These are phyloP conservation scores for Marasmius tenuissimus DNA, from an alignment of 1,284 basidiomycete species.

Conservation along the genomic window DNA sequence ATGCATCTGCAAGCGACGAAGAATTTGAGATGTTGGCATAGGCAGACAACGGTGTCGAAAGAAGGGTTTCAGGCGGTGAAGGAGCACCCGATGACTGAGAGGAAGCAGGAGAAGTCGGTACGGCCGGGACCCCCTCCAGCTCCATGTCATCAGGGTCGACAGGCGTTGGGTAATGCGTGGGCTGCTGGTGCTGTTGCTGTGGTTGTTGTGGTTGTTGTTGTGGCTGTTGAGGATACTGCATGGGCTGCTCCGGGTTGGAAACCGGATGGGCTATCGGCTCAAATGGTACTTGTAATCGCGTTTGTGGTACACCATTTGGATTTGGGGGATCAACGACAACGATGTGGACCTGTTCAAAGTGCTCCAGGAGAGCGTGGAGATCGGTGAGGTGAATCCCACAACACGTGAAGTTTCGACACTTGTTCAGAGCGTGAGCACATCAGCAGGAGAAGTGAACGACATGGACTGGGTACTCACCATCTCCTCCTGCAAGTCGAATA, in stretches of 20 bases:
- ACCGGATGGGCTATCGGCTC: constrained; percentile 36
- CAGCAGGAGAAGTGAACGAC: constrained; percentile 9
- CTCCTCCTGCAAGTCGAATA: constrained; percentile 71
- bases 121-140: constrained; percentile 51
- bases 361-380: constrained; percentile 83
- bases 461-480: constrained; percentile 43
- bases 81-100: constrained; percentile 10
- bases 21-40: constrained; percentile 24
- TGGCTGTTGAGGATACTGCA: neutral
- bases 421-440: constrained; percentile 2
- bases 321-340: constrained; percentile 58
- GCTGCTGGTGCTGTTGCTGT: constrained; percentile 16
- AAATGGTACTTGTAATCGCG: constrained; percentile 45
- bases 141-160: constrained; percentile 84
- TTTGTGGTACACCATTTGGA: constrained; percentile 39
- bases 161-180: constrained; percentile 33
- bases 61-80: constrained; percentile 48
- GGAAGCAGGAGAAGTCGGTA: constrained; percentile 42
- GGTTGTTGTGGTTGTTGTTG: constrained; percentile 14
- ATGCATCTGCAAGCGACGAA: constrained; percentile 12
- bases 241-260: constrained; percentile 17
- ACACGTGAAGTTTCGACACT: constrained; percentile 84
- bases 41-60: constrained; percentile 45
- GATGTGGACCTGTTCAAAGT: constrained; percentile 85
- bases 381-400: constrained; percentile 79